These are phyloP conservation scores for Curvularia sp. DNA, from an alignment of 2,329 filamentous ascomycete genomes.

Conservation along the genomic window DNA sequence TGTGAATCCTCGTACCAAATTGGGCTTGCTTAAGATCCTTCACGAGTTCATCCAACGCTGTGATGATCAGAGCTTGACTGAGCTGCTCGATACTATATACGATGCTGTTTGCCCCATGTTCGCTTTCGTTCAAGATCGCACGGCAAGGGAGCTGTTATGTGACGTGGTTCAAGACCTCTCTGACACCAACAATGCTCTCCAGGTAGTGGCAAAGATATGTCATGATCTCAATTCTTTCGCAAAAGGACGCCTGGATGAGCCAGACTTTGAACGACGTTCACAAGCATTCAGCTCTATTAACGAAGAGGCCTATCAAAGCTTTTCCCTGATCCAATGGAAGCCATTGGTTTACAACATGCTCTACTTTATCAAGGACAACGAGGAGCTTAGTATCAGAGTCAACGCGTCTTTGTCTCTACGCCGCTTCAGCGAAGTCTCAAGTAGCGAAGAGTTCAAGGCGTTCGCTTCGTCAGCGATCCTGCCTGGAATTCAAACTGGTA, in stretches of 20 bases:
- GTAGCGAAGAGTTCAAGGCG: conserved; percentile 59
- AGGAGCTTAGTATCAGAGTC: conserved; percentile 83
- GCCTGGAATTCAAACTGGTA: conserved; percentile 76
- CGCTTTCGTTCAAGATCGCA: conserved; percentile 84
- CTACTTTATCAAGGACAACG: conserved; percentile 82
- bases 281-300: conserved; percentile 77
- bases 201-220: conserved; percentile 73
- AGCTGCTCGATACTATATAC: conserved; percentile 71
- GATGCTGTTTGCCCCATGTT: conserved; percentile 81
- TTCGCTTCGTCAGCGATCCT: conserved; percentile 72
- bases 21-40: conserved; percentile 78
- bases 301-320: conserved; percentile 62
- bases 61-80: conserved; percentile 61
- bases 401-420: conserved; percentile 84
- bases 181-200: conserved; percentile 65
- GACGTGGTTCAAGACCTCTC: conserved; percentile 76
- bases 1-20: conserved; percentile 84
- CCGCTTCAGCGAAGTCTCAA: conserved; percentile 70
- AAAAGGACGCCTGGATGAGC: conserved; percentile 75
- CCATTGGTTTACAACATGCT: conserved; percentile 89
- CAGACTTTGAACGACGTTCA: conserved; percentile 84
- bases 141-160: conserved; percentile 76
- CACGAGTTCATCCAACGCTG: conserved; percentile 78
- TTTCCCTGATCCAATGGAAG: conserved; percentile 79
- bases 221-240: conserved; percentile 81